phyloP scores from a whole-genome alignment of 192 early-diverging fungal genomes.

The Dissophora globulifera region DNA sequence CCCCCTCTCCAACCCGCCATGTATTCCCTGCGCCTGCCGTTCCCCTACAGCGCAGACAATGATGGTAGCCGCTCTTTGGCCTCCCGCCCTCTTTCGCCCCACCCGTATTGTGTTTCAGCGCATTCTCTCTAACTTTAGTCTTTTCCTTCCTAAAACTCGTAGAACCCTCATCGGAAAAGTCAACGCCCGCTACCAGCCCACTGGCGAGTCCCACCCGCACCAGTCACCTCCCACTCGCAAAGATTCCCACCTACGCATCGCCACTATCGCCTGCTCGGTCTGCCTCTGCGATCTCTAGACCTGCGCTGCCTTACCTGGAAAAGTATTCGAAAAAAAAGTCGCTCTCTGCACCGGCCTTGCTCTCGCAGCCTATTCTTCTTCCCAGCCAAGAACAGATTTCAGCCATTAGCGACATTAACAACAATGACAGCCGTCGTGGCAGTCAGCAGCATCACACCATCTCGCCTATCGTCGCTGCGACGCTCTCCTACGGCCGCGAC shows the following conservation, averaged over 20 bases:
- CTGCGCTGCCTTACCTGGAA: slow-evolving; percentile 49
- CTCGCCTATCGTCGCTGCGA: neutral
- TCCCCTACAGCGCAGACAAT: no score
- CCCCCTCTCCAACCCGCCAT: no score
- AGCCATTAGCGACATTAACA: neutral
- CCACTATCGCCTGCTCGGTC: slow-evolving; percentile 29
- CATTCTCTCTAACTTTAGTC: no score
- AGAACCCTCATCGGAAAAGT: no score
- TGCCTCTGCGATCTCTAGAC: slow-evolving; percentile 12
- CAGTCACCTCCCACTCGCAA: neutral
- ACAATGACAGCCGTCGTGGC: neutral
- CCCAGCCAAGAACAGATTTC: neutral
- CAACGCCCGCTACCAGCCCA: no score
- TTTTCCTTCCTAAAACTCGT: no score
- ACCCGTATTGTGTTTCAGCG: no score
- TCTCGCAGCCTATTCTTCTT: slow-evolving; percentile 12
- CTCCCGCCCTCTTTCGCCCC: no score
- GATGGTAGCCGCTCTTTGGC: no score
- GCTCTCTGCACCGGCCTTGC: slow-evolving; percentile 11
- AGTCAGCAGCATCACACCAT: slow-evolving; percentile 8
- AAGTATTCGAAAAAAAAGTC: slow-evolving; percentile 52
- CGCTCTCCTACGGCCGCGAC: no score
- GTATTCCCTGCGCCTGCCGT: no score
- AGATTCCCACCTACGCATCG: neutral
- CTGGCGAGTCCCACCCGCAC: no score